Percentiles rank a stretch among this genome's conserved stretches.
Evolutionary conservation across 148 eudicot genomes (phyloP).

Genomic region (Fallopia convolvulus): DNA sequence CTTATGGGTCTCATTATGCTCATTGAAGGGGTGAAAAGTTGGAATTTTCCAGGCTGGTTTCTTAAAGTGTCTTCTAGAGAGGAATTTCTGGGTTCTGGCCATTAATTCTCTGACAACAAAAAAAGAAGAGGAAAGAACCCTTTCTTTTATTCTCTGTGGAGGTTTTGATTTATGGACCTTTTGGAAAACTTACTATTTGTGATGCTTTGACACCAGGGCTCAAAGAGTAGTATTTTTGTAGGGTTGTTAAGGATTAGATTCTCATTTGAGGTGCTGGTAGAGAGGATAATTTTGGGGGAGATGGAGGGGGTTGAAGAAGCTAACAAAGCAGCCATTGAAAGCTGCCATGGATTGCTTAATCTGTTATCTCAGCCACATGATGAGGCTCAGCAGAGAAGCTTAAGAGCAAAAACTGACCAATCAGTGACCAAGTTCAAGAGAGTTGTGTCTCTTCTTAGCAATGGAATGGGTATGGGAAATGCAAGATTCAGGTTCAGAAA

Average conservation of each 20-base stretch:
- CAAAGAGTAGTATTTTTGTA: background rate
- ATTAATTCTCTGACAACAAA: background rate
- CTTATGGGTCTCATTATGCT: background rate
- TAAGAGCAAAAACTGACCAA: conserved; percentile 34
- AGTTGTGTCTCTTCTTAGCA: conserved; percentile 57
- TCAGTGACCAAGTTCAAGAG: conserved; percentile 62
- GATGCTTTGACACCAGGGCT: background rate
- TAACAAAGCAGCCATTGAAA: conserved; percentile 66
- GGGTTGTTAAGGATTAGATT: background rate
- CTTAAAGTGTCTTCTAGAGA: background rate
- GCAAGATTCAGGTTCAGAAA: conserved; percentile 61
- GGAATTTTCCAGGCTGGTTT: background rate
- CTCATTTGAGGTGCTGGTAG: background rate
- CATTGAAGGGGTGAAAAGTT: background rate
- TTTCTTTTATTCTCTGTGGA: background rate
- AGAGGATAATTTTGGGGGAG: background rate
- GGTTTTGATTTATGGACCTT: background rate
- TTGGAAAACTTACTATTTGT: background rate
- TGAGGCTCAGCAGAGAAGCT: conserved; percentile 15
- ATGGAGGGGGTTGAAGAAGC: conserved; percentile 82
- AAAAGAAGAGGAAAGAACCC: background rate
- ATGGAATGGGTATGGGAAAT: conserved; percentile 44
- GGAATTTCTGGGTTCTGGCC: background rate
- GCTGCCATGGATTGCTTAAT: conserved; percentile 60
- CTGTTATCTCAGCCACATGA: conserved; percentile 49